Conservation (phyloP, 495 filamentous ascomycete species). For the Lophium mytilinum region DNA sequence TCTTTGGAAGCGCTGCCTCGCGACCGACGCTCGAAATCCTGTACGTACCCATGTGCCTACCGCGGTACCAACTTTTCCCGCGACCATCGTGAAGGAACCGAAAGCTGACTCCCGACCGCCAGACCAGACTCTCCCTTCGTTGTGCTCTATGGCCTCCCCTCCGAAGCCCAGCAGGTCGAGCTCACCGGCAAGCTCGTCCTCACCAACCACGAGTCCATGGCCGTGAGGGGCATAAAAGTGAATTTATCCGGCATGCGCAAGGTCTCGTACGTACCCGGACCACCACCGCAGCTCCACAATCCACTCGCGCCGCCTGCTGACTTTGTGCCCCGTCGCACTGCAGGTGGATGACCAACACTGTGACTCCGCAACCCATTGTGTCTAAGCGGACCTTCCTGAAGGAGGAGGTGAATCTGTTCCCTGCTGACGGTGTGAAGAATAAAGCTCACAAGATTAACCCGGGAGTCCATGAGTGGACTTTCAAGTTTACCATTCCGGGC, state of each 20-base stretch:
- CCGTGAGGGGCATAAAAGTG: conserved; percentile 30
- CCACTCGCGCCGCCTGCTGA: background rate
- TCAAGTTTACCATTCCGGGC: conserved; percentile 70
- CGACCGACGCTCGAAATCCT: conserved; percentile 26
- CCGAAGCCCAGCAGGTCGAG: conserved; percentile 27
- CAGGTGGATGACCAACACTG: conserved; percentile 20
- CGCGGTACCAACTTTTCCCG: background rate
- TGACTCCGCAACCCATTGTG: conserved; percentile 25
- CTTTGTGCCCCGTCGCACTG: background rate
- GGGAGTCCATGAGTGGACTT: conserved; percentile 87
- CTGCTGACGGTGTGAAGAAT: conserved; percentile 31
- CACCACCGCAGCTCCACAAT: background rate
- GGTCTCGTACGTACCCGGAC: conserved; percentile 27
- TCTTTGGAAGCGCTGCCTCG: conserved; percentile 14
- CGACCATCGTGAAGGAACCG: background rate
- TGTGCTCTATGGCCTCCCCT: conserved; percentile 32
- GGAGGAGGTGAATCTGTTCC: conserved; percentile 27
- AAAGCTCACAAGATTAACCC: conserved; percentile 53
- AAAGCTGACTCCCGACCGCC: conserved; percentile 2
- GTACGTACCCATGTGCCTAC: conserved; percentile 4
- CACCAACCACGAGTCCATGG: conserved; percentile 28
- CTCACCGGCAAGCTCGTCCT: conserved; percentile 33
- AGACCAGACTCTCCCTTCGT: conserved; percentile 33
- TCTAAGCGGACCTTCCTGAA: conserved; percentile 28
- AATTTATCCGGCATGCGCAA: conserved; percentile 30